Percentiles rank a stretch among this genome's conserved stretches.
phyloP scores from a whole-genome alignment of 148 eudicot species.

The Cornus florida region DNA sequence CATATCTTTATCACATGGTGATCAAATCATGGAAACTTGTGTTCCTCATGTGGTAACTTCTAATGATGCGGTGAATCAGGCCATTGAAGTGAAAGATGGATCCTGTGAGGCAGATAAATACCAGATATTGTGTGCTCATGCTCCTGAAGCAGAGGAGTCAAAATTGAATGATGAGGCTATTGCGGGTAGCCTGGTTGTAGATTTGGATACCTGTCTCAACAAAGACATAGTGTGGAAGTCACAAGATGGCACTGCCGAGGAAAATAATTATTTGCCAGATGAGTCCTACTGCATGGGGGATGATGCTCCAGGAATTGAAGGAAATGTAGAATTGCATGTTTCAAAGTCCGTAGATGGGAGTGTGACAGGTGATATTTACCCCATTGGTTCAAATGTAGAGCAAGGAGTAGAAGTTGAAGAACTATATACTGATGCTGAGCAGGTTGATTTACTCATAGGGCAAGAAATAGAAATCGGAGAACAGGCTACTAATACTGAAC shows the following conservation, averaged over 20 bases:
- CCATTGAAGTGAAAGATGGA: slow-evolving; percentile 12
- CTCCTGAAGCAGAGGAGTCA: slow-evolving; percentile 19
- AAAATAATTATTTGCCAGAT: slow-evolving; percentile 13
- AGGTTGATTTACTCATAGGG: slow-evolving; percentile 23
- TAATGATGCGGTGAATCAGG: slow-evolving; percentile 8
- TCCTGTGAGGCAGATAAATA: slow-evolving; percentile 4
- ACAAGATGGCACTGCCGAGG: slow-evolving; percentile 12
- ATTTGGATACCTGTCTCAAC: slow-evolving; percentile 15
- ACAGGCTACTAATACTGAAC: slow-evolving; percentile 23
- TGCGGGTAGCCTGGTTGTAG: slow-evolving; percentile 15
- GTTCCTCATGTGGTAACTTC: slow-evolving; percentile 12
- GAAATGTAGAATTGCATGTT: slow-evolving; percentile 14
- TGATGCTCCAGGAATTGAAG: slow-evolving; percentile 16
- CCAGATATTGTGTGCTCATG: background rate
- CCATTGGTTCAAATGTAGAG: slow-evolving; percentile 12
- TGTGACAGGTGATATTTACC: slow-evolving; percentile 16
- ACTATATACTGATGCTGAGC: slow-evolving; percentile 15
- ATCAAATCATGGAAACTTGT: slow-evolving; percentile 4
- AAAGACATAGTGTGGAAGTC: slow-evolving; percentile 18
- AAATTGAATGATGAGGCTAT: background rate
- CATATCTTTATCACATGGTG: slow-evolving; percentile 6
- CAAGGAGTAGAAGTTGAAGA: slow-evolving; percentile 25
- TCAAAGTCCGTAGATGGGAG: slow-evolving; percentile 20
- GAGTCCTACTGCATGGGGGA: slow-evolving; percentile 9
- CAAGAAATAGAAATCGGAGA: slow-evolving; percentile 29